Percentiles rank a stretch among this genome's conserved stretches.
Evolutionary conservation across 2,329 filamentous ascomycete species (phyloP).

Genomic region (Apiospora aurea): DNA sequence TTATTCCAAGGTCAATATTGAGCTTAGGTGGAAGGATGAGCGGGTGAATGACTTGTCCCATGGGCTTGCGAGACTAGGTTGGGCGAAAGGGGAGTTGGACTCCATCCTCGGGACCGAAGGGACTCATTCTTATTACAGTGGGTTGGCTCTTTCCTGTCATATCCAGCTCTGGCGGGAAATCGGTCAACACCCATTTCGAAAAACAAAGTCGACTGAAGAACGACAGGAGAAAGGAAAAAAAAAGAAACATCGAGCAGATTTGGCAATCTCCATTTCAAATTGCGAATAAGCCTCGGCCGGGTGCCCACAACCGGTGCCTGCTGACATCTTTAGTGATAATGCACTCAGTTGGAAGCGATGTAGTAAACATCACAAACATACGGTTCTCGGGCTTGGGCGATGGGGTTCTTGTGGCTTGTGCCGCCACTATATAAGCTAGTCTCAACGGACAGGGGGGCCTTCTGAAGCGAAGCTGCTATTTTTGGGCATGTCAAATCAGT

Average conservation of each 20-base stretch:
- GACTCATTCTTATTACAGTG: neutral
- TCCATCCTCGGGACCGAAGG: neutral
- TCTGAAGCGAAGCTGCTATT: neutral
- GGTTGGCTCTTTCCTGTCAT: neutral
- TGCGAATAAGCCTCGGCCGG: neutral
- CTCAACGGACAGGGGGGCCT: neutral
- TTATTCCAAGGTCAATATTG: constrained; percentile 9
- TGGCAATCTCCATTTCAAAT: neutral
- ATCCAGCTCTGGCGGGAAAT: neutral
- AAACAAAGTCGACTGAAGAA: neutral
- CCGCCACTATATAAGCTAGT: neutral
- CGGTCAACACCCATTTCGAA: neutral
- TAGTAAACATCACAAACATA: neutral
- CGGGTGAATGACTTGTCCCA: neutral
- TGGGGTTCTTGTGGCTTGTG: constrained; percentile 5
- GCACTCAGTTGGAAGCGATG: no score
- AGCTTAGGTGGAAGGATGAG: neutral
- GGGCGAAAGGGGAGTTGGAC: neutral
- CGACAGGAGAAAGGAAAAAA: neutral
- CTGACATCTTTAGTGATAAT: neutral
- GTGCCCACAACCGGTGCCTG: neutral
- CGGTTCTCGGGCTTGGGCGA: neutral
- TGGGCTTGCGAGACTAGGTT: neutral
- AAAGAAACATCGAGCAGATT: neutral
- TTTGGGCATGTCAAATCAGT: constrained; percentile 14